Conservation (phyloP, 1,284 basidiomycete species). For the Boletus hoseneyae region DNA sequence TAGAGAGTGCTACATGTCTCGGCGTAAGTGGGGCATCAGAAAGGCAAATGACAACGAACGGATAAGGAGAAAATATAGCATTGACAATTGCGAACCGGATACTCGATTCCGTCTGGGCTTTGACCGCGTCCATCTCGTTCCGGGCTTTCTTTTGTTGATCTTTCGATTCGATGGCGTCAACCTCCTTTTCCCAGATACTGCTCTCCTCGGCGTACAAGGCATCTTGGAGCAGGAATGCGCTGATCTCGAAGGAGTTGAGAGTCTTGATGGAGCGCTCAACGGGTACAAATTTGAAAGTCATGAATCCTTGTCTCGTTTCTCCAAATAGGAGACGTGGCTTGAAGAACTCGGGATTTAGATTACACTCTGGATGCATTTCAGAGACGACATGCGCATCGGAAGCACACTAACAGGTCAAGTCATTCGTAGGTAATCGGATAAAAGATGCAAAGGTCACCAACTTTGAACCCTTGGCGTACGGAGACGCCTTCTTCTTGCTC, state of each 20-base stretch:
- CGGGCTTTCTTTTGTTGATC: slow-evolving; percentile 14
- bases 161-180: slow-evolving; percentile 12
- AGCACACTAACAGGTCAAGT: slow-evolving; percentile 14
- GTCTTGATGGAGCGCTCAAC: slow-evolving; percentile 11
- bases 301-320: slow-evolving; percentile 35
- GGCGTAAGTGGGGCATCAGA: neutral
- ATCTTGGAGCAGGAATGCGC: slow-evolving; percentile 18
- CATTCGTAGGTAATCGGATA: neutral
- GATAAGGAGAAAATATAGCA: slow-evolving; percentile 25
- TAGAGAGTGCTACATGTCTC: slow-evolving; percentile 19
- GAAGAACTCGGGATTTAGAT: slow-evolving; percentile 23
- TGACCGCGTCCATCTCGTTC: slow-evolving; percentile 9
- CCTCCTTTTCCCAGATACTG: slow-evolving; percentile 26
- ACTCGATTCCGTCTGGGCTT: slow-evolving; percentile 16
- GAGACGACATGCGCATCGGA: slow-evolving; percentile 13
- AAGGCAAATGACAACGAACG: slow-evolving; percentile 23
- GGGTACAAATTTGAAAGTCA: slow-evolving; percentile 29
- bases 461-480: slow-evolving; percentile 41
- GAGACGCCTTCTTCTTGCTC: slow-evolving; percentile 55
- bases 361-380: slow-evolving; percentile 21
- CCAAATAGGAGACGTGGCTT: slow-evolving; percentile 33
- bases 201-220: slow-evolving; percentile 25
- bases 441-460: slow-evolving; percentile 12
- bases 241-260: slow-evolving; percentile 7
- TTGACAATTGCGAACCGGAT: slow-evolving; percentile 29